A percentile compares a stretch with the other conserved stretches of the same genome.
Conservation (phyloP, 306 rosid genomes). For the Cucurbita moschata region DNA sequence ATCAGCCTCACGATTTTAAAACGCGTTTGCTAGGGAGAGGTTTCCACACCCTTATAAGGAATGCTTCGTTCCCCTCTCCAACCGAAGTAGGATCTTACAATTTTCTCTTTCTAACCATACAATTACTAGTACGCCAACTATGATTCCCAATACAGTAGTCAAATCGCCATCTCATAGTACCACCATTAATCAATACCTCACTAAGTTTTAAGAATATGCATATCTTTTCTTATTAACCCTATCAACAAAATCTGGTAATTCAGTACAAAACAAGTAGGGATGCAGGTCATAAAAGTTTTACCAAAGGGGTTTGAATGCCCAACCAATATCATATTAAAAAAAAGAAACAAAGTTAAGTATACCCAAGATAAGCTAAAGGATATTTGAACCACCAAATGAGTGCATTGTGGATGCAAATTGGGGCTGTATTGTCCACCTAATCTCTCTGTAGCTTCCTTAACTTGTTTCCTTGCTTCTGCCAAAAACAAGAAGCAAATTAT, state of each 20-base stretch:
- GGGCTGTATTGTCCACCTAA: slow-evolving; percentile 92
- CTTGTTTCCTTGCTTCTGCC: slow-evolving; percentile 99
- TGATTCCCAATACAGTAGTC: no score
- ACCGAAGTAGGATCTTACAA: no score
- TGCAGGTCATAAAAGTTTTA: not conserved
- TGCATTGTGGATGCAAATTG: slow-evolving; percentile 80
- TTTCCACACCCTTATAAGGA: no score
- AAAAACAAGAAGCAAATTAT: slow-evolving; percentile 13
- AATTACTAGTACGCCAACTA: no score
- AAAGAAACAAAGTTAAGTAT: not conserved
- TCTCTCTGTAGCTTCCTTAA: slow-evolving; percentile 81
- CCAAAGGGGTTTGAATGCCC: not conserved
- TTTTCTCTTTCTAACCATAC: no score
- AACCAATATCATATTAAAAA: not conserved
- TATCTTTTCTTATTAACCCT: not conserved
- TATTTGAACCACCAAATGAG: slow-evolving; percentile 99
- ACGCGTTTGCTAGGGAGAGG: no score
- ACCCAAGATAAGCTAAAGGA: slow-evolving; percentile 34
- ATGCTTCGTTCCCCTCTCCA: no score
- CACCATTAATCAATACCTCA: not conserved
- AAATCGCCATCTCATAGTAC: no score
- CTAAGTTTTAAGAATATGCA: not conserved
- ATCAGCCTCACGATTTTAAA: no score
- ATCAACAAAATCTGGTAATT: not conserved
- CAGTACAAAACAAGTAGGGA: not conserved